Base-by-base conservation (phyloP, 768 basidiomycete species). In the Galerina marginata region DNA sequence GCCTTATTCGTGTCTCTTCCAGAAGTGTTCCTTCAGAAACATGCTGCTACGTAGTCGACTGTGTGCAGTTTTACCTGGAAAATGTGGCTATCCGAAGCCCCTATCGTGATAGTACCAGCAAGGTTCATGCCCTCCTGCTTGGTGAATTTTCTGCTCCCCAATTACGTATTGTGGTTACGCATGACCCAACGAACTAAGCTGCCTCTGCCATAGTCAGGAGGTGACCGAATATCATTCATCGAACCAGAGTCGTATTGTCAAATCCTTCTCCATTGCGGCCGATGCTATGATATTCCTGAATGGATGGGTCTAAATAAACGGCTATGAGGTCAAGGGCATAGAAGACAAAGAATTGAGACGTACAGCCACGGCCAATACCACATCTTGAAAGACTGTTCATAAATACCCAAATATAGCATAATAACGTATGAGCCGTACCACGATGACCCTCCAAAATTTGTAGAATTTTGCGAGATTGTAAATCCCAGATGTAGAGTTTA, bases 221-320 rank as follows among this genome's bases (percentile, higher is more conserved):
- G 7, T 33, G 29, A 33, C 29, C 29, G 2, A 33, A 33, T 33
- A 7, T 56, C 61, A 71, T 58, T 74, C 73, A 68, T 91, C 87
- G 57, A 81, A 77, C 95, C 95, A 97, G 14, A 98, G 66, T 54
- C 89, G 83, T 67, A 98, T 91, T 4, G 87, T 88, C 61, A 92
- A 75, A 66, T 96, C 95, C 65, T 93, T 93, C 66, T 95, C 94
- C 83, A 93, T 88, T 9, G 89, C 85, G n/a, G 92, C 93, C 4
- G 93, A 93, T 6, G 93, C 95, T 62, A 98, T 89, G 56, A 91
- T 86, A 47, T 80, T 82, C 53, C 78, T 82, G 20, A 78, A 81
- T 1, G 95, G 95, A 74, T 96, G 93, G 2, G 88, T 83, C 94
- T 96, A 59, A 23, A 57, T 64, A 62, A 36, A 52, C 51, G 23